phyloP scores from a whole-genome alignment of 2,329 filamentous ascomycete species.

The Chaetomium sp. region DNA sequence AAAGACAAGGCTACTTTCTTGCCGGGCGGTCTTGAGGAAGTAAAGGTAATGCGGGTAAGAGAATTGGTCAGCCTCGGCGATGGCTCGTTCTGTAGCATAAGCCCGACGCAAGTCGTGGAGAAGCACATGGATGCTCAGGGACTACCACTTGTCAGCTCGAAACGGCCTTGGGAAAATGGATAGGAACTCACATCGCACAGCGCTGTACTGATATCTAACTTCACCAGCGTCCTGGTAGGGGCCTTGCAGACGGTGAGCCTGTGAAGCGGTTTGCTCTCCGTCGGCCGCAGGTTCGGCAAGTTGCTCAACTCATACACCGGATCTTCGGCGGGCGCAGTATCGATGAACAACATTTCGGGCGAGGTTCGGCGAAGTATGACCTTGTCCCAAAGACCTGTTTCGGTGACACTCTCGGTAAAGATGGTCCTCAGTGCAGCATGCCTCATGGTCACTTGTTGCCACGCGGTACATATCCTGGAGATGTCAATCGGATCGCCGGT shows the following conservation, averaged over 20 bases:
- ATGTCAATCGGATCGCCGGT: conserved; percentile 46
- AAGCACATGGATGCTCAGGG: conserved; percentile 50
- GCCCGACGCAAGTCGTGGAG: conserved; percentile 50
- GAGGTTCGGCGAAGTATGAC: conserved; percentile 52
- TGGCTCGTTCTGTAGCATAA: conserved; percentile 45
- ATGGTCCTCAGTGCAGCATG: conserved; percentile 53
- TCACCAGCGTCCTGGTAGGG: conserved; percentile 48
- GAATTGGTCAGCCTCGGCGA: conserved; percentile 41
- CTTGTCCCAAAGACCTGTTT: conserved; percentile 53
- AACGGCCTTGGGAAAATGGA: background rate
- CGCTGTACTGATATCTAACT: conserved; percentile 54
- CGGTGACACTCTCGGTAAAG: conserved; percentile 54
- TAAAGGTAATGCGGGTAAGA: conserved; percentile 46
- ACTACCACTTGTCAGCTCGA: conserved; percentile 29
- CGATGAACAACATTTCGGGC: conserved; percentile 57
- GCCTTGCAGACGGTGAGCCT: conserved; percentile 54
- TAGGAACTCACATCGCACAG: conserved; percentile 48
- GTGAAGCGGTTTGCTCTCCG: conserved; percentile 49
- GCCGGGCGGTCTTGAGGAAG: conserved; percentile 41
- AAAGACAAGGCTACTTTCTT: conserved; percentile 45
- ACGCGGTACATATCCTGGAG: conserved; percentile 51
- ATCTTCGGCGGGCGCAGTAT: conserved; percentile 46
- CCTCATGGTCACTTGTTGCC: conserved; percentile 51
- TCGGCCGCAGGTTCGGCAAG: conserved; percentile 45
- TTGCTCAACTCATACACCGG: conserved; percentile 45